These are phyloP conservation scores for Blastomyces gilchristii DNA, from an alignment of 2,329 filamentous ascomycete species.

Conservation along the genomic window DNA sequence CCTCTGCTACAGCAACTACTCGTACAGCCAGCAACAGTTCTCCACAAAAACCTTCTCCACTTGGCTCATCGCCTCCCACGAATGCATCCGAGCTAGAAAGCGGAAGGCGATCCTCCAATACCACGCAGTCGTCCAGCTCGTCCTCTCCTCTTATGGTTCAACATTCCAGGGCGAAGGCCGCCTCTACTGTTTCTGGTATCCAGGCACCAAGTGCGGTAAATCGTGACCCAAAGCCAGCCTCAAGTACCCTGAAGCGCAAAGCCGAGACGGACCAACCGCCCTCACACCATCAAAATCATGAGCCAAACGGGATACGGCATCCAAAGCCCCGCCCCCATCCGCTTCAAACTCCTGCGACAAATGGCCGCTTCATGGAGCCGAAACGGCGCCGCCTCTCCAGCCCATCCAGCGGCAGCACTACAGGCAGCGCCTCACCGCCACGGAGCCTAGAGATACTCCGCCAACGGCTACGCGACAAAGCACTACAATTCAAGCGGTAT, in stretches of 20 bases:
- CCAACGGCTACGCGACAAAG: slow-evolving; percentile 33
- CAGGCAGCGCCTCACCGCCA: slow-evolving; percentile 25
- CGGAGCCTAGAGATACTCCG: slow-evolving; percentile 28
- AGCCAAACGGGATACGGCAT: background rate
- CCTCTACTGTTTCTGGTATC: slow-evolving; percentile 14
- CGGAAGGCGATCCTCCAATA: slow-evolving; percentile 32
- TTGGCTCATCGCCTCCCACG: slow-evolving; percentile 51
- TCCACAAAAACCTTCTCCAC: slow-evolving; percentile 52
- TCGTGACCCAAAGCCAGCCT: slow-evolving; percentile 22
- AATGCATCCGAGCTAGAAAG: slow-evolving; percentile 50
- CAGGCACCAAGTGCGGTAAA: slow-evolving; percentile 21
- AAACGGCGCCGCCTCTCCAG: slow-evolving; percentile 32
- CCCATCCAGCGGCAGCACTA: slow-evolving; percentile 30
- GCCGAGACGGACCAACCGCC: slow-evolving; percentile 23
- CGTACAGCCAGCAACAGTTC: slow-evolving; percentile 38
- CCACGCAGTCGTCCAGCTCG: slow-evolving; percentile 36
- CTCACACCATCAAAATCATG: background rate
- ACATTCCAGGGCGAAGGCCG: slow-evolving; percentile 21
- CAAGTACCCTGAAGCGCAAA: slow-evolving; percentile 34
- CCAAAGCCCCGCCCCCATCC: slow-evolving; percentile 16
- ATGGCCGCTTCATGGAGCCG: slow-evolving; percentile 31
- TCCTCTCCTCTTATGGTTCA: slow-evolving; percentile 38
- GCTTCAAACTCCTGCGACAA: slow-evolving; percentile 21
- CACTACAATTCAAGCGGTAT: slow-evolving; percentile 44
- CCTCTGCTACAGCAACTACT: slow-evolving; percentile 29